phyloP scores from a whole-genome alignment of 2,329 filamentous ascomycete genomes.

The Metarhizium anisopliae region DNA sequence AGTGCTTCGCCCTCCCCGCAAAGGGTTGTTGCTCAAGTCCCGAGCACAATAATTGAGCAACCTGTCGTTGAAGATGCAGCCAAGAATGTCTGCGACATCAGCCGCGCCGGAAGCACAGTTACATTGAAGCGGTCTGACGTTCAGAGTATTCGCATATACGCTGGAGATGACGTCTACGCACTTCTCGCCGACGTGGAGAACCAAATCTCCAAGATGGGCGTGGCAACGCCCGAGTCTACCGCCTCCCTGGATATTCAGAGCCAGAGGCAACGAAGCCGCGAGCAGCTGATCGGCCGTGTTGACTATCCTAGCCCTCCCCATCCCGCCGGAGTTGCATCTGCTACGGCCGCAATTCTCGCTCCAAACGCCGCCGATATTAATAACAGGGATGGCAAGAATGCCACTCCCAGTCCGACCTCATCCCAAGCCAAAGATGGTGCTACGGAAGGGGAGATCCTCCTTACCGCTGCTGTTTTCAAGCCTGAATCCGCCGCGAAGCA shows the following conservation, averaged over 20 bases:
- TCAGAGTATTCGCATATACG: conserved; percentile 61
- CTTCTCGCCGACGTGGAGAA: conserved; percentile 58
- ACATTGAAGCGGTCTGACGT: conserved; percentile 32
- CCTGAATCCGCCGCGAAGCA: conserved; percentile 17
- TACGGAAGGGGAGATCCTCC: conserved; percentile 27
- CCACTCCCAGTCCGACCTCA: neutral
- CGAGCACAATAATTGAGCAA: conserved; percentile 46
- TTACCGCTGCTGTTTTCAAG: conserved; percentile 42
- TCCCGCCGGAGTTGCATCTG: conserved; percentile 18
- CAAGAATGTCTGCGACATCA: conserved; percentile 13
- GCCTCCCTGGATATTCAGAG: neutral
- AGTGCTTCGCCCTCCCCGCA: conserved; percentile 39
- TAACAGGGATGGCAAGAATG: neutral
- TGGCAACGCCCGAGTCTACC: conserved; percentile 2
- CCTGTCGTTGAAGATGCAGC: conserved; percentile 35
- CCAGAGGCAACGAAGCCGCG: conserved; percentile 37
- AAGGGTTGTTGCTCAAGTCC: conserved; percentile 42
- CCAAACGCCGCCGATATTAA: neutral
- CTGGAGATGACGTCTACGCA: conserved; percentile 57
- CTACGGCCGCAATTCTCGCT: neutral
- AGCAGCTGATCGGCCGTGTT: conserved; percentile 33
- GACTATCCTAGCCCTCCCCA: conserved; percentile 11
- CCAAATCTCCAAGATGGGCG: conserved; percentile 28
- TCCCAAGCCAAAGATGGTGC: conserved; percentile 1
- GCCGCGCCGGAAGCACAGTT: conserved; percentile 14